Conservation (phyloP, 2,329 filamentous ascomycete species). For the Talaromyces sp. region DNA sequence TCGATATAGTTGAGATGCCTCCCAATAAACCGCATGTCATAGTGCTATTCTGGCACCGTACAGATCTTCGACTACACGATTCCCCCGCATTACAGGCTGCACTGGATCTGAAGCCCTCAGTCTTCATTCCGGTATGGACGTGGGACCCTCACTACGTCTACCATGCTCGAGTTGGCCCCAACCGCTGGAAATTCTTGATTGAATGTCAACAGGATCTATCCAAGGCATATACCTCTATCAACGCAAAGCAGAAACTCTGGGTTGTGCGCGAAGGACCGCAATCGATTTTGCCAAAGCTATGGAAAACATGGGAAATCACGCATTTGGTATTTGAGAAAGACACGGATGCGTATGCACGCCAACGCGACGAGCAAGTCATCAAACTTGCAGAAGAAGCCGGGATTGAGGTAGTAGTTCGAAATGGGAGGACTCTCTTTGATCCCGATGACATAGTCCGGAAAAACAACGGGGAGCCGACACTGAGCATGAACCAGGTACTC, state of each 20-base stretch:
- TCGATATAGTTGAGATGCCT: background rate
- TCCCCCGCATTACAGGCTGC: conserved; percentile 69
- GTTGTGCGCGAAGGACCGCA: conserved; percentile 68
- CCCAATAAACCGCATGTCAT: conserved; percentile 7
- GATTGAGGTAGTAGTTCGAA: conserved; percentile 60
- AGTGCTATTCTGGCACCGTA: conserved; percentile 75
- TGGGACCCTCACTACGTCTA: conserved; percentile 81
- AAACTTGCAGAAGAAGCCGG: conserved; percentile 59
- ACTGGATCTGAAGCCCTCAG: conserved; percentile 62
- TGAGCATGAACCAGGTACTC: conserved; percentile 66
- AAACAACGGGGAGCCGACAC: conserved; percentile 65
- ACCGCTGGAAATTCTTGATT: conserved; percentile 70
- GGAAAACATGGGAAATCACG: conserved; percentile 67
- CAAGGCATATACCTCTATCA: conserved; percentile 61
- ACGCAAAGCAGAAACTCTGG: conserved; percentile 64
- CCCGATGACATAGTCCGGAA: conserved; percentile 62
- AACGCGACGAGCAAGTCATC: conserved; percentile 57
- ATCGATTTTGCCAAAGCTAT: conserved; percentile 65
- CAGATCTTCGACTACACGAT: conserved; percentile 71
- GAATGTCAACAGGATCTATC: conserved; percentile 71
- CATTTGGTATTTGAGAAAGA: conserved; percentile 77
- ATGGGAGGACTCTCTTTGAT: conserved; percentile 68
- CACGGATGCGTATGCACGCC: conserved; percentile 65
- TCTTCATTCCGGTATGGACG: conserved; percentile 70
- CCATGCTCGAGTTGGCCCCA: conserved; percentile 61